Evolutionary conservation across 2,329 filamentous ascomycete genomes (phyloP).

Genomic region (Venturia carpophila): DNA sequence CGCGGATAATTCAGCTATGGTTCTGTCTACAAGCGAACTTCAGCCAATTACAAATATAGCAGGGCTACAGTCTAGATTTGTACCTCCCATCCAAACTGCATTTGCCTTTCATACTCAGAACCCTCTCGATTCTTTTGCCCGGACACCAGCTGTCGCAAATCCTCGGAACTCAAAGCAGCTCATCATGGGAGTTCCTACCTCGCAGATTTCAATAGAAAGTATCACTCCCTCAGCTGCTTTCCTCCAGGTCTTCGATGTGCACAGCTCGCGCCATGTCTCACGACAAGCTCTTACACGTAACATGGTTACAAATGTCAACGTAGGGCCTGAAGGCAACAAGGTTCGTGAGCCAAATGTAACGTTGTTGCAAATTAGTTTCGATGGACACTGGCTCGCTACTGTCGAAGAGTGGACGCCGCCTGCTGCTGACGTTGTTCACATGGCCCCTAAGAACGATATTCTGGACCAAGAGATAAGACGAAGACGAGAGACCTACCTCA

Average conservation of each 20-base stretch:
- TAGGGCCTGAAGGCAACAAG: slow-evolving; percentile 60
- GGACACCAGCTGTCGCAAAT: slow-evolving; percentile 35
- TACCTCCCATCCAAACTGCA: neutral
- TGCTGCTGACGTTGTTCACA: slow-evolving; percentile 54
- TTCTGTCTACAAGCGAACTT: slow-evolving; percentile 83
- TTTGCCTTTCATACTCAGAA: slow-evolving; percentile 8
- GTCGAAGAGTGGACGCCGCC: slow-evolving; percentile 85
- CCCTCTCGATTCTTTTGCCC: slow-evolving; percentile 21
- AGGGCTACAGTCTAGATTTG: slow-evolving; percentile 58
- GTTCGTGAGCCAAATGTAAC: slow-evolving; percentile 73
- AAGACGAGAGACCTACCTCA: slow-evolving; percentile 69
- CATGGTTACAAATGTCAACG: slow-evolving; percentile 73
- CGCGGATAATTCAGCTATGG: slow-evolving; percentile 85
- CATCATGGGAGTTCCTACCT: slow-evolving; percentile 45
- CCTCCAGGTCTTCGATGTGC: slow-evolving; percentile 82
- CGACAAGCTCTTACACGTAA: slow-evolving; percentile 85
- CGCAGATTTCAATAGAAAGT: slow-evolving; percentile 27
- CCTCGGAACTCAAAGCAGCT: slow-evolving; percentile 35
- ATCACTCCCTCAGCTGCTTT: slow-evolving; percentile 38
- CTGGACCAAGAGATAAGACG: slow-evolving; percentile 37
- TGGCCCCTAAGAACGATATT: slow-evolving; percentile 31
- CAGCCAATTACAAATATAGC: slow-evolving; percentile 76
- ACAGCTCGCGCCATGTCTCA: slow-evolving; percentile 66
- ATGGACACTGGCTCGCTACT: slow-evolving; percentile 85
- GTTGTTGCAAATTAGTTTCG: slow-evolving; percentile 64